Conservation (phyloP, 805 yeast species). For the Yamadazyma laniorum region DNA sequence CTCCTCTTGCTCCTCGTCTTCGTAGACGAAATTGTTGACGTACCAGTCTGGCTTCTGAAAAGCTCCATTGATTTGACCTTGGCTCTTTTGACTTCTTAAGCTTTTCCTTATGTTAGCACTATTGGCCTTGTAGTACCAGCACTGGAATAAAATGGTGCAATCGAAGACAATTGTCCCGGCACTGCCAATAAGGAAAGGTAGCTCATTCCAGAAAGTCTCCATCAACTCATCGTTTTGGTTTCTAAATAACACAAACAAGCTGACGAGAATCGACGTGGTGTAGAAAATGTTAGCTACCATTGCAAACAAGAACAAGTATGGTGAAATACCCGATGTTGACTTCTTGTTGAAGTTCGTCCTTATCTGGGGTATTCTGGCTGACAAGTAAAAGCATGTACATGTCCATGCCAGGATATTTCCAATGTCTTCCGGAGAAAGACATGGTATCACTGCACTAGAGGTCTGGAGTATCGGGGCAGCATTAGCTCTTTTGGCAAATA, state of each 20-base stretch:
- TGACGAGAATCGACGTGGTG: constrained; percentile 30
- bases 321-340: constrained; percentile 36
- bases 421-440: constrained; percentile 9
- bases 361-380: constrained; percentile 38
- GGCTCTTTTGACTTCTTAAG: background rate
- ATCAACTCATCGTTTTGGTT: constrained; percentile 13
- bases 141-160: constrained; percentile 32
- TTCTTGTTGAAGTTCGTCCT: constrained; percentile 25
- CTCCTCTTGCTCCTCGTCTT: constrained; percentile 14
- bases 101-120: background rate
- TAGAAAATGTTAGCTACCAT: constrained; percentile 37
- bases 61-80: constrained; percentile 9
- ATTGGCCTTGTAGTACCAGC: constrained; percentile 18
- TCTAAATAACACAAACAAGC: constrained; percentile 22
- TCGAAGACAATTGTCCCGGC: constrained; percentile 75
- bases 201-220: constrained; percentile 54
- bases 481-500: constrained; percentile 10
- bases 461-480: constrained; percentile 8
- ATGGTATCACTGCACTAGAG: background rate
- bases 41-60: constrained; percentile 43
- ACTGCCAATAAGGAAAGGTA: constrained; percentile 79
- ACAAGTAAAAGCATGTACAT: constrained; percentile 28
- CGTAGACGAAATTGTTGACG: constrained; percentile 20
- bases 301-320: constrained; percentile 34
- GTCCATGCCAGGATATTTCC: constrained; percentile 35